Evolutionary conservation across 2,329 filamentous ascomycete genomes (phyloP).

Genomic region (Zymoseptoria pseudotritici): DNA sequence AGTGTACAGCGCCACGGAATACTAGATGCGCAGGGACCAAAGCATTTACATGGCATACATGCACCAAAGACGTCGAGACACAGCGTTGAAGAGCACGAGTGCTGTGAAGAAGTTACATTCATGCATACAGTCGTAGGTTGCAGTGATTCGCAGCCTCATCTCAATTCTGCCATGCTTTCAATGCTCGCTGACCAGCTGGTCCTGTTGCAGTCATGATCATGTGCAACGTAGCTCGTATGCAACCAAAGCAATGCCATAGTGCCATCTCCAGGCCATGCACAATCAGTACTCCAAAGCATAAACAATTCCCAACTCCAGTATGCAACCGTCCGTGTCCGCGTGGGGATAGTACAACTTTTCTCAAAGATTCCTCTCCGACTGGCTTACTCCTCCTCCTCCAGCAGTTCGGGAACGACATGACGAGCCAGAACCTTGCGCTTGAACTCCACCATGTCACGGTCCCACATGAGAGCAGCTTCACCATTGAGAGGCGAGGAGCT

Average conservation of each 20-base stretch:
- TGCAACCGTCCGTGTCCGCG: neutral
- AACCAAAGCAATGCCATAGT: constrained; percentile 3
- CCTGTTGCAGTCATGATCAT: neutral
- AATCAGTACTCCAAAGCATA: neutral
- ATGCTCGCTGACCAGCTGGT: neutral
- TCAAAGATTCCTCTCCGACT: neutral
- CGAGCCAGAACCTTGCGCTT: constrained; percentile 63
- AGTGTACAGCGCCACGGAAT: neutral
- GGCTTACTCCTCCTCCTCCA: constrained; percentile 39
- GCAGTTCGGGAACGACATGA: constrained; percentile 44
- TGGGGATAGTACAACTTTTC: too few relatives aligned
- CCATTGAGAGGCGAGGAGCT: constrained; percentile 93
- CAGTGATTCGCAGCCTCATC: neutral
- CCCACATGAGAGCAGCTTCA: constrained; percentile 93
- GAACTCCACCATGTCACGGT: constrained; percentile 78
- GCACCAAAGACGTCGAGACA: neutral
- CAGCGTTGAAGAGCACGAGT: neutral
- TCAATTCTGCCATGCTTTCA: neutral
- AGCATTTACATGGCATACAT: neutral
- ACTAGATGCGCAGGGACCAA: too few relatives aligned
- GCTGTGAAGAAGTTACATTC: neutral
- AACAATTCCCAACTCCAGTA: neutral
- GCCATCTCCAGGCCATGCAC: neutral
- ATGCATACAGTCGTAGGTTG: neutral
- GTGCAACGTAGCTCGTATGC: neutral